phyloP scores from a whole-genome alignment of 768 basidiomycete genomes.

The Termitomyces sp. region DNA sequence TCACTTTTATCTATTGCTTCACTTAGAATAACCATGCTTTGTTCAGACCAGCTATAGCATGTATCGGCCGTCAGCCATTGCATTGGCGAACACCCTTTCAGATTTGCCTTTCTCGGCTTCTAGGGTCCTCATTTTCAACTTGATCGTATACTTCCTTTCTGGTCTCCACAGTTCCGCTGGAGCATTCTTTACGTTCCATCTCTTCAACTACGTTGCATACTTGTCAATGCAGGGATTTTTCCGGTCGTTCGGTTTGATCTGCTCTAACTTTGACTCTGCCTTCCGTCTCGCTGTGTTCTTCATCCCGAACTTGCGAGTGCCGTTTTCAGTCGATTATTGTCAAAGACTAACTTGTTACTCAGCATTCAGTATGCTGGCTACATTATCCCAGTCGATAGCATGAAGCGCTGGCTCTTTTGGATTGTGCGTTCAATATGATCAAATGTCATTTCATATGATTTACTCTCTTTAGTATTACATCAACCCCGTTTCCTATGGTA shows the following conservation, averaged over 20 bases:
- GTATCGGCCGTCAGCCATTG: conserved; percentile 61
- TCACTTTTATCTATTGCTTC: background rate
- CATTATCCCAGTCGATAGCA: conserved; percentile 57
- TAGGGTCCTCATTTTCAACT: conserved; percentile 53
- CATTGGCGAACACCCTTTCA: conserved; percentile 60
- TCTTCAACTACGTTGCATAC: conserved; percentile 61
- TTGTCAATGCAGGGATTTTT: conserved; percentile 83
- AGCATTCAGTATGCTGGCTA: conserved; percentile 66
- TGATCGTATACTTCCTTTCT: conserved; percentile 68
- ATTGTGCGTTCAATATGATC: conserved; percentile 41
- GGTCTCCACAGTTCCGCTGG: conserved; percentile 38
- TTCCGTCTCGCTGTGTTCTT: conserved; percentile 58
- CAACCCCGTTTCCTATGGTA: conserved; percentile 72
- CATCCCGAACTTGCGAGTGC: conserved; percentile 60
- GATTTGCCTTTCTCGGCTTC: conserved; percentile 65
- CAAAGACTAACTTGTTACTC: background rate
- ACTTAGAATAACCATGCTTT: background rate
- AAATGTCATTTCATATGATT: conserved; percentile 5
- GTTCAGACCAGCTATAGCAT: conserved; percentile 51
- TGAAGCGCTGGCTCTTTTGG: conserved; percentile 87
- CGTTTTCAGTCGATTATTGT: background rate
- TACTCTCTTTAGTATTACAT: conserved; percentile 58
- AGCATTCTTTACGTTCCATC: conserved; percentile 52
- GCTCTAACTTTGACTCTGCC: conserved; percentile 39
- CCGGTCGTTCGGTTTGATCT: conserved; percentile 58